Percentiles rank a stretch among this genome's conserved stretches.
Conservation (phyloP, 2,329 filamentous ascomycete species). For the Fusarium papillatum region DNA sequence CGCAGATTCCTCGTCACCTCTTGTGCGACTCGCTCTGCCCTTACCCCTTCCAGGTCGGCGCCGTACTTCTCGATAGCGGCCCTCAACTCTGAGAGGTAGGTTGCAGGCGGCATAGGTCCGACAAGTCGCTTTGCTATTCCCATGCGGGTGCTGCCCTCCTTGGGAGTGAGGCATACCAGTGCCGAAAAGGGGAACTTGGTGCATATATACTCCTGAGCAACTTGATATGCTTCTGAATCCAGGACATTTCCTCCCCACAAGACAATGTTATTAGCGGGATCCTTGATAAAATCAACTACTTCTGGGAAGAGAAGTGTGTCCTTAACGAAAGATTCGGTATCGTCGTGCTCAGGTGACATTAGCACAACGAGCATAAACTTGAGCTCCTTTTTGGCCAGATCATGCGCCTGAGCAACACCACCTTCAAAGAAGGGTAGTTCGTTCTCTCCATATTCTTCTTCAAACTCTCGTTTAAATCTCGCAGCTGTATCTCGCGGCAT, state of each 20-base stretch:
- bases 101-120: conserved; percentile 77
- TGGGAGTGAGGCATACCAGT: conserved; percentile 88
- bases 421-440: conserved; percentile 85
- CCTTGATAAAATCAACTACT: conserved; percentile 80
- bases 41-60: conserved; percentile 80
- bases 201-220: conserved; percentile 87
- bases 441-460: conserved; percentile 88
- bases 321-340: conserved; percentile 84
- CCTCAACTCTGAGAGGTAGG: conserved; percentile 83
- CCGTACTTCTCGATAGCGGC: conserved; percentile 81
- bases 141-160: conserved; percentile 89
- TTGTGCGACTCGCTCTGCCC: conserved; percentile 84
- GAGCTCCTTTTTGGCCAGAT: conserved; percentile 89
- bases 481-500: conserved; percentile 90
- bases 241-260: conserved; percentile 95
- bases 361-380: conserved; percentile 93
- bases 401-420: conserved; percentile 92
- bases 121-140: conserved; percentile 85
- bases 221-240: conserved; percentile 95
- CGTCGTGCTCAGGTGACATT: conserved; percentile 93
- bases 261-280: conserved; percentile 83
- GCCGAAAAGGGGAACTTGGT: conserved; percentile 95
- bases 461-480: conserved; percentile 92
- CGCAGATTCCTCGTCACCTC: conserved; percentile 85
- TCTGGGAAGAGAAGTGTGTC: conserved; percentile 85